These are phyloP conservation scores for Cyanodermella asteris DNA, from an alignment of 2,329 filamentous ascomycete species.

Conservation along the genomic window DNA sequence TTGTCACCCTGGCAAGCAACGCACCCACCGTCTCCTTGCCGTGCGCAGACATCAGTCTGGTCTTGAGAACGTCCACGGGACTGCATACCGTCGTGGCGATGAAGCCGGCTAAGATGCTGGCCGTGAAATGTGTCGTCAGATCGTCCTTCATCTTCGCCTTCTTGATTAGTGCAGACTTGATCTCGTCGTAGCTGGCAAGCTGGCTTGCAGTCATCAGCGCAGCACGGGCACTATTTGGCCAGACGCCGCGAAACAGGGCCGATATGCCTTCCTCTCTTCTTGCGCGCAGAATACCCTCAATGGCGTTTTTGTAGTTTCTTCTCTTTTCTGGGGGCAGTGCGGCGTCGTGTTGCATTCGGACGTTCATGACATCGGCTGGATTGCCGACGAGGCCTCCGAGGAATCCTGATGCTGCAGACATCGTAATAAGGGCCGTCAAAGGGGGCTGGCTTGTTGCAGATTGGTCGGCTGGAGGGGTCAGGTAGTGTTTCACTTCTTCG, in stretches of 20 bases:
- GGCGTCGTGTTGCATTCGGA: constrained; percentile 91
- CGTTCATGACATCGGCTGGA: constrained; percentile 87
- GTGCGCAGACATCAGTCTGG: constrained; percentile 38
- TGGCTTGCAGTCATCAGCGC: constrained; percentile 46
- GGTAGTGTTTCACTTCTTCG: constrained; percentile 64
- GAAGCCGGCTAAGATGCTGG: constrained; percentile 40
- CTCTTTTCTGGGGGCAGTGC: constrained; percentile 51
- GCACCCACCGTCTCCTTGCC: constrained; percentile 21
- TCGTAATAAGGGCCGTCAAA: constrained; percentile 55
- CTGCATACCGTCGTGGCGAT: constrained; percentile 46
- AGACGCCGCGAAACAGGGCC: constrained; percentile 57
- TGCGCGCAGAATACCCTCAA: constrained; percentile 76
- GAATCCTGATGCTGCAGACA: constrained; percentile 68
- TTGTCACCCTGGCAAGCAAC: constrained; percentile 30
- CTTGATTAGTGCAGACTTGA: constrained; percentile 35
- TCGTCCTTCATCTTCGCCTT: constrained; percentile 31
- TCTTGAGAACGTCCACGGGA: constrained; percentile 46
- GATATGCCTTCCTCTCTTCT: constrained; percentile 56
- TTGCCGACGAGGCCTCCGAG: constrained; percentile 79
- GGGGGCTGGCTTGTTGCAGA: constrained; percentile 30
- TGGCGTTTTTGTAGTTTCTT: constrained; percentile 71
- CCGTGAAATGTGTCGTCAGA: constrained; percentile 38
- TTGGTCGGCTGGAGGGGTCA: constrained; percentile 28
- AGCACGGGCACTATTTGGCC: constrained; percentile 39
- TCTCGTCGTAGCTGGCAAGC: constrained; percentile 40